Base-by-base conservation (phyloP, 208 protist genomes). In the Trichomonas gallinae region DNA sequence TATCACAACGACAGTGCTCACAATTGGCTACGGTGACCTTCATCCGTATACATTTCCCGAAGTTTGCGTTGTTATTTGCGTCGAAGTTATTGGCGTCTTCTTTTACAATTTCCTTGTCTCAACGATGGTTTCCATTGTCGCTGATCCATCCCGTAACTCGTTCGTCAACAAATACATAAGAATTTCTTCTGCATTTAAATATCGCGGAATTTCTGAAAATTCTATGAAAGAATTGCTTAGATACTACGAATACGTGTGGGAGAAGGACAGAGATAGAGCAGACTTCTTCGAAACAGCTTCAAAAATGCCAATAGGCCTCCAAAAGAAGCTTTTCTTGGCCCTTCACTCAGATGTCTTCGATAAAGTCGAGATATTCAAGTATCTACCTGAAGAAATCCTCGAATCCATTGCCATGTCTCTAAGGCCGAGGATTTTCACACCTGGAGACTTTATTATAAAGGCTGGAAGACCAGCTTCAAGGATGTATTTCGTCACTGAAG, bases 211-310 rank as follows among this genome's bases (percentile, higher is more conserved):
- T 3, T 31, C 23, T 51, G 44, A 93, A 26, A 23, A 38, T 40
- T 93, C 87, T 23, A n/a, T 58, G n/a, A 17, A 48, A 51, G 44
- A 93, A 93, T 13, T 93, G 10, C 3, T 93, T 0, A 23, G 44
- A 48, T 93, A 93, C 44, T 93, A 51, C 44, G 87, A 93, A 93
- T 93, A 51, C 26, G n/a, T 93, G 1, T 93, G 87, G 87, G 44
- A 93, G 31, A 48, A 38, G 4, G 87, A 93, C 13, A 23, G 36
- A 51, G 17, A 38, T 51, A 42, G 44, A 44, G 17, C 87, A 15
- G 87, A 93, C 15, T 93, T 58, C 44, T 93, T 42, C 38, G 44
- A 93, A 93, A 51, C 87, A 21, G 87, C 87, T 48, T 34, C 9
- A 58, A 48, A 93, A 58, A 34, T 93, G 15, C 87, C 87, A 51